Evolutionary conservation across 768 basidiomycete species (phyloP).

Genomic region (Calocera viscosa): DNA sequence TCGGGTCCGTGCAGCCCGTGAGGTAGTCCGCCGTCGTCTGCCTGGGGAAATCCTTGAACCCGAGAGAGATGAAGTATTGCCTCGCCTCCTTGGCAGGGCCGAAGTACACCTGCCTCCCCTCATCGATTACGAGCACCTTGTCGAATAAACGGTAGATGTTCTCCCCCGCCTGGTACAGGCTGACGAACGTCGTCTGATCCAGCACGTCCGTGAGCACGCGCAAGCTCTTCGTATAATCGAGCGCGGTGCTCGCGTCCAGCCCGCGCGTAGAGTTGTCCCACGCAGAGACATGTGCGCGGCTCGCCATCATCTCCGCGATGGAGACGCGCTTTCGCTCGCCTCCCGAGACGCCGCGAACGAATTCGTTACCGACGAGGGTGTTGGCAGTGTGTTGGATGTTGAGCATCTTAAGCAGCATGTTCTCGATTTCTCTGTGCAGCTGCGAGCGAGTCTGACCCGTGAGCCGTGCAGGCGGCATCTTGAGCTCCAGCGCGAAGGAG

Average conservation of each 20-base stretch:
- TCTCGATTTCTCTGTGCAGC: constrained; percentile 32
- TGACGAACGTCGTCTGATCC: constrained; percentile 33
- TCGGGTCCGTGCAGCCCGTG: constrained; percentile 32
- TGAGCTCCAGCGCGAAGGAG: constrained; percentile 37
- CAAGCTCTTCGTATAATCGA: constrained; percentile 38
- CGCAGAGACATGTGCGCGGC: constrained; percentile 17
- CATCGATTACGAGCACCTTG: constrained; percentile 37
- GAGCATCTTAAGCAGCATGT: constrained; percentile 53
- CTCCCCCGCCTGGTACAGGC: constrained; percentile 37
- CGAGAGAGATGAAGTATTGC: constrained; percentile 36
- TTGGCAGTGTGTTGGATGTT: constrained; percentile 60
- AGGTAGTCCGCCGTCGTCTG: constrained; percentile 40
- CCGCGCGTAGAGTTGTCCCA: constrained; percentile 24
- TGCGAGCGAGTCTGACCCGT: constrained; percentile 27
- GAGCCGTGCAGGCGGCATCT: constrained; percentile 30
- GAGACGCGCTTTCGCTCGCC: constrained; percentile 29
- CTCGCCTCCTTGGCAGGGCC: constrained; percentile 32
- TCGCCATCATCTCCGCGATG: constrained; percentile 21
- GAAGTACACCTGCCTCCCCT: constrained; percentile 40
- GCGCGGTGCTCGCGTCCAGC: constrained; percentile 28
- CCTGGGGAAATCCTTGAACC: constrained; percentile 35
- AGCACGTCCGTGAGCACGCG: constrained; percentile 33
- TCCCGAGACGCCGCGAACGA: constrained; percentile 41
- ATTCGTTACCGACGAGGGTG: constrained; percentile 66
- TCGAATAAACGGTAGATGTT: constrained; percentile 27